Evolutionary conservation across 306 rosid species (phyloP), one percentile per base, ranked within the genome.

Genomic region (Vigna nakashimae): DNA sequence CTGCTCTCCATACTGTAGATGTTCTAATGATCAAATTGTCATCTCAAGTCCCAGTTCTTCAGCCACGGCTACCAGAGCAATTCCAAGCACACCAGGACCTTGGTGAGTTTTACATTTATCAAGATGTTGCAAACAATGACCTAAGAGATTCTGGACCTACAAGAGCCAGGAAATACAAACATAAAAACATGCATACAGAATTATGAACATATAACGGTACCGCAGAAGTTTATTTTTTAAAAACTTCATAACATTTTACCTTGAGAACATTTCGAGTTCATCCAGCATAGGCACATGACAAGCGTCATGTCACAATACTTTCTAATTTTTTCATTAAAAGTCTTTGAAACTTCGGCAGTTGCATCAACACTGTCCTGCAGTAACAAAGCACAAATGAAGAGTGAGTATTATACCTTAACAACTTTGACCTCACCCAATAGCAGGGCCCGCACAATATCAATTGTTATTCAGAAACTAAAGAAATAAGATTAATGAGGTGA

Each of bases 31-130:
- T 66, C 99, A 91, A 79, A 96, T 93, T 46, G 98, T 97, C 99
- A 93, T 96, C 65, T 96, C 99, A 79, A 90, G 76, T 74, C 98
- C 99, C 66, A 96, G 76, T 78, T 96, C 98, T 83, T 96, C 99
- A 67, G 98, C 98, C 98, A 93, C 93, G 69, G 99, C 94, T 50
- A 93, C 96, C 98, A 96, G 90, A 53, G 99, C 99, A 79, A 96
- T 96, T 76, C 99, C 99, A 66, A 96, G 94, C 78, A 96, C 99
- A 26, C 98, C 99, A 76, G 99, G 97, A 63, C 99, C 99, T 80
- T 93, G 99, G 84, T 96, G 99, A 56, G 80, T 83, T 82, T 93
- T 98, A 71, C 98, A 92, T 89, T 96, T 96, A 67, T 96, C 98
- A 42, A 96, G 98, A 88, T 93, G 97, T 77, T 93, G 96, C 4